Percentiles rank a stretch among this genome's conserved stretches.
These are phyloP conservation scores for Ceratobasidium sp. DNA, from an alignment of 1,284 basidiomycete species.

Conservation along the genomic window DNA sequence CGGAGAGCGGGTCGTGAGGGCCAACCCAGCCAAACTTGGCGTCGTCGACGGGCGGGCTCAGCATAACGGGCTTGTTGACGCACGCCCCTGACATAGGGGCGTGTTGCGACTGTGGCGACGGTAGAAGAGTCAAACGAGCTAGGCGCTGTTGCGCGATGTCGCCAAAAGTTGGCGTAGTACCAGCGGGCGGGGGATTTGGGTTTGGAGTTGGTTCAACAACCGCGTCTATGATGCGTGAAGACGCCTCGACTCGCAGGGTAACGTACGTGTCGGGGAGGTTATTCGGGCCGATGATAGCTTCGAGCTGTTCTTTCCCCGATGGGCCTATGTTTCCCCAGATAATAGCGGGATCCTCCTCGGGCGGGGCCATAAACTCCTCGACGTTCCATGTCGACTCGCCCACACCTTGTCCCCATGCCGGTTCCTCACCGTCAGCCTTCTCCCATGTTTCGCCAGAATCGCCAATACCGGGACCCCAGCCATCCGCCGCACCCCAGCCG, in stretches of 20 bases:
- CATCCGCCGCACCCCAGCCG: neutral
- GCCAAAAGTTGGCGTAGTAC: constrained; percentile 4
- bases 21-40: constrained; percentile 41
- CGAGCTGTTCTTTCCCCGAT: constrained; percentile 25
- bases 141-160: constrained; percentile 39
- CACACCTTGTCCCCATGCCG: neutral
- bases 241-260: constrained; percentile 38
- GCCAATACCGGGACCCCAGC: constrained; percentile 15
- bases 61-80: constrained; percentile 27
- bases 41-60: constrained; percentile 21
- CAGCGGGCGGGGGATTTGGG: constrained; percentile 2
- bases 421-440: neutral
- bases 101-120: constrained; percentile 8
- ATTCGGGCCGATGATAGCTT: constrained; percentile 37
- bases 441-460: constrained; percentile 3
- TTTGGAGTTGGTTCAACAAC: constrained; percentile 33
- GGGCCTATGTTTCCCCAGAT: constrained; percentile 39
- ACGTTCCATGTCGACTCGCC: constrained; percentile 29
- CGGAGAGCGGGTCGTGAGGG: constrained; percentile 27
- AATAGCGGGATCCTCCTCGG: constrained; percentile 19
- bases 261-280: constrained; percentile 35
- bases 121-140: constrained; percentile 30
- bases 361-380: constrained; percentile 22
- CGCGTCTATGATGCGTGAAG: constrained; percentile 33
- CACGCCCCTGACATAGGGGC: constrained; percentile 23